Percentiles rank a stretch among this genome's conserved stretches.
Conservation (phyloP, 345 rosid species). For the Hibiscus tridactylites region DNA sequence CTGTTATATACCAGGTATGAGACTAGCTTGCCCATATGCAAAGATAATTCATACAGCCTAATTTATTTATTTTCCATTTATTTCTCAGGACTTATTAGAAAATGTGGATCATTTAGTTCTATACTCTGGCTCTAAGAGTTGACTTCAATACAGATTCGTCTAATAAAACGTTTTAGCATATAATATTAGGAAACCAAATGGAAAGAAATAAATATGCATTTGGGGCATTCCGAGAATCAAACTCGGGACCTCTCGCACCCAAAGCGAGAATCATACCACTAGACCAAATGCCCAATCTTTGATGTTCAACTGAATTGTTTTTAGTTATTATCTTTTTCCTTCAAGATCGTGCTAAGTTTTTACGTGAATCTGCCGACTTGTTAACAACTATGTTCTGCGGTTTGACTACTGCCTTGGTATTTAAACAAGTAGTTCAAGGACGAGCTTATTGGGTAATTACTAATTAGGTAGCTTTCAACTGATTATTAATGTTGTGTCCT, state of each 20-base stretch:
- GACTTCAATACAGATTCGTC: too few species aligned
- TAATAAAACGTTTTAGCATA: too few species aligned
- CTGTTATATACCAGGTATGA: background rate
- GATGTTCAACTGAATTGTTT: background rate
- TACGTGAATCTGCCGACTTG: background rate
- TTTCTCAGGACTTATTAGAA: too few species aligned
- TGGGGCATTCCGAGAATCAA: constrained; percentile 55
- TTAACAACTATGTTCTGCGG: background rate
- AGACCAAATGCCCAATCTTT: constrained; percentile 49
- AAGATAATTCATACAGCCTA: too few species aligned
- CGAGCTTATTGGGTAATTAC: background rate
- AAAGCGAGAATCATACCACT: constrained; percentile 67
- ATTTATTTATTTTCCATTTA: too few species aligned
- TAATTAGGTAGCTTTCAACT: background rate
- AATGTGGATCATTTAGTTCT: too few species aligned
- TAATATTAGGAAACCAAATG: too few species aligned
- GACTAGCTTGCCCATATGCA: background rate
- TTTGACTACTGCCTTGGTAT: background rate
- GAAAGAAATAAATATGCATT: constrained; percentile 14
- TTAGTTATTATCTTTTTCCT: background rate
- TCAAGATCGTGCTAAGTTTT: background rate
- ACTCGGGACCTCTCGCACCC: constrained; percentile 68
- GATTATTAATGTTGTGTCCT: background rate
- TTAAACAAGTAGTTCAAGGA: background rate
- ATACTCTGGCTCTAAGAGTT: too few species aligned